Evolutionary conservation across 352 stramenopile genomes (phyloP), one percentile per base, ranked within the genome.

Genomic region (Blastocystis sp.): DNA sequence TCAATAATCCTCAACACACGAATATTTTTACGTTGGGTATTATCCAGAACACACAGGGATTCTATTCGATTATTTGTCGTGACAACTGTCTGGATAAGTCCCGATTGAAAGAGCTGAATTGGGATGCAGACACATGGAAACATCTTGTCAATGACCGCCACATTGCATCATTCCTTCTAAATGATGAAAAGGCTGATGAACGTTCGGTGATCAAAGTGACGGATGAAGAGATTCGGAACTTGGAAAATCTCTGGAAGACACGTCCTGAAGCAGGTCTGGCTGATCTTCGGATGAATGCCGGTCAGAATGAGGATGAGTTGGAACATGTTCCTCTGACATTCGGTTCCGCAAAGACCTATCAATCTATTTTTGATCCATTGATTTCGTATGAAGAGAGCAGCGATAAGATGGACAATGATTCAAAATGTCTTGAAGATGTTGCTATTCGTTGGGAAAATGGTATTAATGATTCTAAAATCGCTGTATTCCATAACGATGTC

Each of bases 321-420:
- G 93, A 96, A 42, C 92, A 95, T 51, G 93, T 95, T 61, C 92
- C 93, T 0, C 98, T 0, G 88, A 93, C 42, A 88, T 94, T 21
- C 92, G 93, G 43, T 99, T 99, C 89, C 95, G 99, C 77, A 96
- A 99, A 89, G 97, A 96, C 32, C 91, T 99, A 99, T 91, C 96
- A 99, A 90, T 98, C 98, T 90, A 94, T 99, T 61, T 93, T 99
- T 85, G 96, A 94, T 3, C 96, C 97, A 12, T 90, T 99, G 12
- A 96, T 99, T n/a, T 98, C 99, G 90, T 95, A 98, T 90, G 97
- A 99, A 91, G 88, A 37, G n/a, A n/a, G 78, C 43, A 35, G 54
- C 88, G 54, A 67, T 46, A 24, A 73, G 83, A 12, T 54, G 69
- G 32, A 89, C 27, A 88, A 89, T 43, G 63, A 61, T 52, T 6